Evolutionary conservation across 345 rosid species (phyloP), one percentile per base, ranked within the genome.

Genomic region (Pelargonium nanum): DNA sequence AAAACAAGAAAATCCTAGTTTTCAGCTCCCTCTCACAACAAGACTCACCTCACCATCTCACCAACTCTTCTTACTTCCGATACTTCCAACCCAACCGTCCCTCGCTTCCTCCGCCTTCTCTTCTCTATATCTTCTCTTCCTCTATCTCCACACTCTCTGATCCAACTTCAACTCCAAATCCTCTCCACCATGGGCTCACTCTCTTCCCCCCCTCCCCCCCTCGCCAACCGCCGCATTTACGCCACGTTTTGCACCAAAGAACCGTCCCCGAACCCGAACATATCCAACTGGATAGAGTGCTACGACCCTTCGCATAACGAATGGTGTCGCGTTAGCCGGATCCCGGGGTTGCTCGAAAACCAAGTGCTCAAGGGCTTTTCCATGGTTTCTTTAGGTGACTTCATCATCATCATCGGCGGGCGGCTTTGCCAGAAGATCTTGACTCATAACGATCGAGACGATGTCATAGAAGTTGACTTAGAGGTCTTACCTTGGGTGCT

Each of bases 351-450:
- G 2, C 26, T 6, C 0, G 70, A 73, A 0, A 70, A 79, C 62
- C 80, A 71, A 19, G 75, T 79, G 30, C 34, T 85, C 19, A 85
- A 80, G 22, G 80, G 70, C 6, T 82, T 82, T 34, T 68, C 81
- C 0, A 75, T 82, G 77, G 74, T 75, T n/a, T 62, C 83, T 0
- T 34, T 78, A 0, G 59, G 74, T 2, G 79, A 67, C 9, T 69
- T 64, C 5, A 28, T 85, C 24, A 78, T 80, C 58, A 54, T 82
- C 4, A 67, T 82, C 21, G 87, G 91, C 0, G 84, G 87, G 8
- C 58, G 70, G 8, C 34, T 75, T 1, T 75, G 78, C 45, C 56
- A 56, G 24, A 71, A 66, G 67, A 58, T 50, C 22, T 72, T 30
- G 61, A 26, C 40, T 19, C 24, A 25, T 0, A 61, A 53, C 0